Conservation (phyloP, 2,329 filamentous ascomycete species). For the Pseudopyrenochaeta lycopersici region DNA sequence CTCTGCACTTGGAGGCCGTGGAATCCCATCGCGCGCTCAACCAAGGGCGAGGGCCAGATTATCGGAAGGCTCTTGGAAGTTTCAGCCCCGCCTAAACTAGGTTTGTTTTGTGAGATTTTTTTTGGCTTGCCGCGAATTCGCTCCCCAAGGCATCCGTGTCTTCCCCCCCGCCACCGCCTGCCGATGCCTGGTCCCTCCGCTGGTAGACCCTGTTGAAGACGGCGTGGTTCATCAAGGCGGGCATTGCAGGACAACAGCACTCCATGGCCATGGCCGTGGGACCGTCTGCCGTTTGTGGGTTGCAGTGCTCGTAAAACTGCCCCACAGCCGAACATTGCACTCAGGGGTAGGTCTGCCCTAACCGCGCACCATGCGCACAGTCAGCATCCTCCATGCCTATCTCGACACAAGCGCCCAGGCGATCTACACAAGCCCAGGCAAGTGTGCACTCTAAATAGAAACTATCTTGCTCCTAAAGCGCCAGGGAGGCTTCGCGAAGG, state of each 20-base stretch:
- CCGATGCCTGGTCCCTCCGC: too few species aligned
- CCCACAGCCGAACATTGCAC: conserved; percentile 17
- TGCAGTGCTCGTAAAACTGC: conserved; percentile 25
- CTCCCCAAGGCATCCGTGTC: too few species aligned
- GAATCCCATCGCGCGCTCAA: conserved; percentile 4
- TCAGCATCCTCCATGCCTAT: conserved; percentile 15
- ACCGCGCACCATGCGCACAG: conserved; percentile 11
- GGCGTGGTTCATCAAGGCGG: too few species aligned
- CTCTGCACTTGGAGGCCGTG: conserved; percentile 4
- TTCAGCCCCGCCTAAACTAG: conserved; percentile 14
- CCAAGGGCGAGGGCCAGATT: conserved; percentile 1
- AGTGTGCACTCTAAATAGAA: conserved; percentile 29
- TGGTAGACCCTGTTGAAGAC: too few species aligned
- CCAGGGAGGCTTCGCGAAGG: conserved; percentile 25
- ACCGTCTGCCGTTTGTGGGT: conserved; percentile 2
- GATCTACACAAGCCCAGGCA: conserved; percentile 30
- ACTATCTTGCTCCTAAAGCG: conserved; percentile 12
- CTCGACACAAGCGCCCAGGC: conserved; percentile 9
- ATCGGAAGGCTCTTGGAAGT: conserved; percentile 5
- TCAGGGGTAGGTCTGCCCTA: conserved; percentile 25
- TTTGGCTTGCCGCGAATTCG: not conserved
- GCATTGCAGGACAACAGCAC: too few species aligned
- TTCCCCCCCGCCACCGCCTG: too few species aligned
- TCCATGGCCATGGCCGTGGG: too few species aligned
- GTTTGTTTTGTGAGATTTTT: conserved; percentile 2